Evolutionary conservation across 768 basidiomycete genomes (phyloP), one percentile per base, ranked within the genome.

Genomic region (Gymnopilus dilepis): DNA sequence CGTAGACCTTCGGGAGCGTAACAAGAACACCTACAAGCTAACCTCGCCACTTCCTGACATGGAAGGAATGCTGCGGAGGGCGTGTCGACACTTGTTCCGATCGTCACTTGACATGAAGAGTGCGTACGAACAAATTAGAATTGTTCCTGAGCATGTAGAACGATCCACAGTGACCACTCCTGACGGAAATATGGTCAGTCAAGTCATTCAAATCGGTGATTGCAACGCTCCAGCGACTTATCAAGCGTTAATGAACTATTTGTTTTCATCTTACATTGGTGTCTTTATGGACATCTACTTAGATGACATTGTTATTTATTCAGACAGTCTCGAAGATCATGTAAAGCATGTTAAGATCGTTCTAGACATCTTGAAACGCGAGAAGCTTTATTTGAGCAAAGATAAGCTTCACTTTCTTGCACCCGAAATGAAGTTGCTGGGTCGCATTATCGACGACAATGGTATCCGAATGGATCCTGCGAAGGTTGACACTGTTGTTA

Each of bases 401-500:
- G 43, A 58, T 6, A 79, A 78, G 51, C 68, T 79, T 0, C 54
- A 70, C 0, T 75, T 79, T 26, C 63, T 80, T 1, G 64, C 61
- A 0, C 3, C 47, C 0, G 62, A 71, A 38, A 26, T 78, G 42
- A 73, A 74, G 28, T 51, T 78, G 1, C 31, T 67, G 5, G 60
- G 66, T 0, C 51, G 42, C 0, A 17, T 67, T 15, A 60, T 82
- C 8, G 72, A 77, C 28, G 65, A 74, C 1, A 1, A 70, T 0
- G 77, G 79, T 0, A 79, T 82, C 13, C 37, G 43, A 0, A 80
- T 81, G 77, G 77, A 81, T 30, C 75, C 75, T 0, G 62, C 72
- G 17, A 82, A 81, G 37, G 77, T 82, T 0, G 75, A 81, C 30
- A 45, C 55, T 0, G 68, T 80, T 0, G 0, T 69, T 1, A 73